phyloP scores from a whole-genome alignment of 306 rosid species.

The Glycine latifolia region DNA sequence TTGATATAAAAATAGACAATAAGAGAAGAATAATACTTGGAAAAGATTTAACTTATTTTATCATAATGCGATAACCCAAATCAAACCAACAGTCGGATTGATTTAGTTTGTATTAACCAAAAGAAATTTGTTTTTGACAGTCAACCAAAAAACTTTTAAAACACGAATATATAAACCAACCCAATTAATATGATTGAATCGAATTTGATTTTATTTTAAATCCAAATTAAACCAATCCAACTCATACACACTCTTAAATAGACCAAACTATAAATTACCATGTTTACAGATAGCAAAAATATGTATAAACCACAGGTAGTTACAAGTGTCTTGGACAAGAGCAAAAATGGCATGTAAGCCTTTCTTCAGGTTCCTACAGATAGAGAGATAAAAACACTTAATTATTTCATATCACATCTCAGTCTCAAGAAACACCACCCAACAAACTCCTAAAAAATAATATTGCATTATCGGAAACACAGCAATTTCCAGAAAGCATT shows the following conservation, averaged over 20 bases:
- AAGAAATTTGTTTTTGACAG: neutral
- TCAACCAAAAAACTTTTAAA: neutral
- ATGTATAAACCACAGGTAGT: neutral
- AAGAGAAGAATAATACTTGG: no score
- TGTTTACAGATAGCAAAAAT: neutral
- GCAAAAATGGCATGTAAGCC: no score
- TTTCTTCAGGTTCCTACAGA: neutral
- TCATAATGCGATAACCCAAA: no score
- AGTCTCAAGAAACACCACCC: neutral
- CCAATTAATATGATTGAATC: neutral
- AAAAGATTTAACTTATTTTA: no score
- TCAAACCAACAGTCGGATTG: neutral
- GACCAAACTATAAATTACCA: neutral
- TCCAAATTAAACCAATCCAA: no score
- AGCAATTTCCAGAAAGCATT: slow-evolving; percentile 9
- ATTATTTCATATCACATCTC: neutral
- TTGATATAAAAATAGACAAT: no score
- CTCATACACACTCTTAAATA: no score
- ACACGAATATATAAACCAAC: neutral
- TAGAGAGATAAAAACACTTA: neutral
- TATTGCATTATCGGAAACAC: neutral
- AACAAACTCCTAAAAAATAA: neutral
- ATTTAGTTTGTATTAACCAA: neutral
- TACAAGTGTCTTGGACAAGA: neutral
- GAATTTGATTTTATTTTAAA: neutral